A percentile compares a stretch with the other conserved stretches of the same genome.
These are phyloP conservation scores for Helichrysum umbraculigerum DNA, from an alignment of 129 eudicot genomes.

Conservation along the genomic window DNA sequence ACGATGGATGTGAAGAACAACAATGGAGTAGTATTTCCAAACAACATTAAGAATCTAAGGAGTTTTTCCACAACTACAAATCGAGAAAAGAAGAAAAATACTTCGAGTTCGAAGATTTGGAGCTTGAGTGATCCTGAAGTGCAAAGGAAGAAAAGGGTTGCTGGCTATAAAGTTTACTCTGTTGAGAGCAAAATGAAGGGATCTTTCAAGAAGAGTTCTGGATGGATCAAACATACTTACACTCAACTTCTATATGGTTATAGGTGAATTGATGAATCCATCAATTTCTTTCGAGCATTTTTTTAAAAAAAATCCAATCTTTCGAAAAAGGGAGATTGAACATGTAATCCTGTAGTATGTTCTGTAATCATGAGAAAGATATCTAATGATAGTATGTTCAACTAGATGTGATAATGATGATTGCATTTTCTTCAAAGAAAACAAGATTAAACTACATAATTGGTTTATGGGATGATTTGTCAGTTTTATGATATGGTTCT, in stretches of 20 bases:
- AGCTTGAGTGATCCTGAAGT: slow-evolving; percentile 3
- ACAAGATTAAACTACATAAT: no score
- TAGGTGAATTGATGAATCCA: slow-evolving; percentile 33
- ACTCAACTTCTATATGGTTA: slow-evolving; percentile 52
- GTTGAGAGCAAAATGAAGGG: slow-evolving; percentile 78
- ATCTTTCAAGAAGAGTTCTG: slow-evolving; percentile 80
- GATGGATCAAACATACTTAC: slow-evolving; percentile 68
- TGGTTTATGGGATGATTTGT: no score
- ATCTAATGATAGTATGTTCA: not conserved
- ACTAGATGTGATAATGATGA: not conserved
- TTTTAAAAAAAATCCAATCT: no score
- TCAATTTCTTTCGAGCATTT: not conserved
- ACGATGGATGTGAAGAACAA: slow-evolving; percentile 1
- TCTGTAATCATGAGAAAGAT: not conserved
- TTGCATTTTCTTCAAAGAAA: no score
- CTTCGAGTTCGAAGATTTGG: slow-evolving; percentile 3
- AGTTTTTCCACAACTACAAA: slow-evolving; percentile 3
- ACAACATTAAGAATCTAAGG: slow-evolving; percentile 9
- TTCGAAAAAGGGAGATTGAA: no score
- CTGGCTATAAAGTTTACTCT: slow-evolving; percentile 61
- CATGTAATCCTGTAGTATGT: no score
- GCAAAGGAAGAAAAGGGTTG: slow-evolving; percentile 51
- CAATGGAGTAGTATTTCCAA: slow-evolving; percentile 1
- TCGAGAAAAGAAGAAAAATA: not conserved
- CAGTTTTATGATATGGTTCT: no score